phyloP scores from a whole-genome alignment of 306 rosid species.

The Betula pendula region DNA sequence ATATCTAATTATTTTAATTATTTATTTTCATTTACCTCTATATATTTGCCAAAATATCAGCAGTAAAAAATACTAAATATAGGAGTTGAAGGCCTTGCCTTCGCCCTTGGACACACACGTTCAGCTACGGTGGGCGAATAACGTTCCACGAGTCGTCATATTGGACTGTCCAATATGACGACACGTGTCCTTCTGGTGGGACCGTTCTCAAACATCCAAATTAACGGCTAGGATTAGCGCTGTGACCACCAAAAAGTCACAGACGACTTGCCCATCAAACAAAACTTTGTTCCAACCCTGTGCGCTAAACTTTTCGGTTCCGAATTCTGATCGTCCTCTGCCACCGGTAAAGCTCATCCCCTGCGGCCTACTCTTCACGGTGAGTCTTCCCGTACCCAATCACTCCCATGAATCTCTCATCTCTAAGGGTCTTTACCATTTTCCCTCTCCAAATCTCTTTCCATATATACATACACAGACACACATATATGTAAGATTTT shows the following conservation, averaged over 20 bases:
- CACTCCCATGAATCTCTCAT: neutral
- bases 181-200: neutral
- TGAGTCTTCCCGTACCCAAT: neutral
- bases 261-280: neutral
- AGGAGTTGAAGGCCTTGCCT: too few species aligned
- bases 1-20: too few species aligned
- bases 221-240: neutral
- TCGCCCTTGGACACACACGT: too few species aligned
- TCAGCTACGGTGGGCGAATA: too few species aligned
- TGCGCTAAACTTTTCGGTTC: neutral
- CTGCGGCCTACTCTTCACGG: neutral
- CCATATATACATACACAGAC: too few species aligned
- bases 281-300: neutral
- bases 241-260: neutral
- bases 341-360: neutral
- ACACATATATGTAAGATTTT: neutral
- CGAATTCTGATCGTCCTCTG: neutral
- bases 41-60: too few species aligned
- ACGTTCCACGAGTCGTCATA: neutral
- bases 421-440: neutral
- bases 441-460: neutral
- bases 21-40: too few species aligned
- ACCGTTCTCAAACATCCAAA: neutral
- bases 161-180: neutral
- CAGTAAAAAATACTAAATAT: too few species aligned